Base-by-base conservation (phyloP, 2,329 filamentous ascomycete species). In the Colletotrichum spinosum region DNA sequence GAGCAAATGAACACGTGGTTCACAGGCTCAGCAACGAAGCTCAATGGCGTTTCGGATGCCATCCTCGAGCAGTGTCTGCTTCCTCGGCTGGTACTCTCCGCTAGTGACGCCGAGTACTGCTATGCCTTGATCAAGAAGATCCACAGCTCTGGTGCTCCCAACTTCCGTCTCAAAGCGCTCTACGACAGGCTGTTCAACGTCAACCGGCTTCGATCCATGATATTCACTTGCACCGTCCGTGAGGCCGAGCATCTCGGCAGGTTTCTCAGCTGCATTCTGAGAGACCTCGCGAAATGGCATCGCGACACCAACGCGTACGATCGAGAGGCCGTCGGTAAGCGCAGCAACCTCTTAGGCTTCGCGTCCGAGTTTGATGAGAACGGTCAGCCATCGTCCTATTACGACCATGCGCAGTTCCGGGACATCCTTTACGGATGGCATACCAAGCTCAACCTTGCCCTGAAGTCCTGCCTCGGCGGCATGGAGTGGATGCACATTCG, bases 401-500 rank as follows among this genome's bases (percentile, higher is more conserved):
- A 97, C 65, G 91, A 94, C 61, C 96, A 93, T 75, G 92, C 94
- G 69, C 89, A 93, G 59, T 99, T 97, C 81, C 90, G 93, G 54
- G 90, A 92, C 70, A 81, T 97, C 56, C 83, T 97, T 38, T 96
- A 92, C 81, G 92, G 92, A 71, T 98, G 95, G 94, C 97, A 99
- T 77, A 89, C 91, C 71, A 89, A 92, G 68, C 81, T 99, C 48
- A 92, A 91, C 71, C 87, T 83, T 54, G 93, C 95, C 2, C 82
- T 99, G 59, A 94, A 94, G 75, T 86, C 86, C 42, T 97, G 95
- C 75, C 84, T 99, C 51, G 88, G 88, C 15, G 90, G 91, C 35
- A 89, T 88, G 38, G 95, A 98, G 78, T 99, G 96, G 87, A 97
- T 97, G 91, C 94, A 97, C 76, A 97, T 98, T 74, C 90, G 95